A percentile compares a stretch with the other conserved stretches of the same genome.
These are phyloP conservation scores for Penicillium daleae DNA, from an alignment of 495 filamentous ascomycete species.

Conservation along the genomic window DNA sequence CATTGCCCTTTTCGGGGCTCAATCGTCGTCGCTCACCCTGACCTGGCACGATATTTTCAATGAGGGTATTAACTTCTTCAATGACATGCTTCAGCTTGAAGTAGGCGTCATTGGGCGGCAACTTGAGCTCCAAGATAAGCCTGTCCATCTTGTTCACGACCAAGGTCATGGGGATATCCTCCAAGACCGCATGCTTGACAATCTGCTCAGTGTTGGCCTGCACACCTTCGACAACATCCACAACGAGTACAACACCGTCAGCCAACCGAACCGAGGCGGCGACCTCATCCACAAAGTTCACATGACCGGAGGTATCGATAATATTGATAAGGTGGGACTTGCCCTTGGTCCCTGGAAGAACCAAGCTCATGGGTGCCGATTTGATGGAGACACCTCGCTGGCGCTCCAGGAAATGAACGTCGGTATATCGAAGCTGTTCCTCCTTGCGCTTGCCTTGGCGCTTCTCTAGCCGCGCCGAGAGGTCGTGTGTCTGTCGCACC, in stretches of 20 bases:
- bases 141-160: constrained; percentile 98
- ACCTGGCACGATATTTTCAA: constrained; percentile 84
- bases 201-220: constrained; percentile 96
- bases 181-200: constrained; percentile 91
- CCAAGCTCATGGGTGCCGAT: constrained; percentile 89
- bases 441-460: constrained; percentile 79
- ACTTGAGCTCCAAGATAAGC: constrained; percentile 89
- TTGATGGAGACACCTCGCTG: constrained; percentile 94
- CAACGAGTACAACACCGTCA: constrained; percentile 90
- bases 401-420: constrained; percentile 84
- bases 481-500: constrained; percentile 90
- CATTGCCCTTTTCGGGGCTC: constrained; percentile 96
- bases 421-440: constrained; percentile 93
- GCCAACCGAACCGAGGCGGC: constrained; percentile 84
- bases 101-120: constrained; percentile 94
- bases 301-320: constrained; percentile 94
- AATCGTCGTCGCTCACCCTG: constrained; percentile 78
- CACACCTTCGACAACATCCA: constrained; percentile 97
- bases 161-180: constrained; percentile 85
- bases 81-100: constrained; percentile 98
- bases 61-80: constrained; percentile 95
- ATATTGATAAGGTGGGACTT: constrained; percentile 98
- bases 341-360: constrained; percentile 81
- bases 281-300: constrained; percentile 97
- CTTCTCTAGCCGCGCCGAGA: constrained; percentile 75